phyloP scores from a whole-genome alignment of 2,329 filamentous ascomycete genomes.

The Botryosphaeria dothidea region DNA sequence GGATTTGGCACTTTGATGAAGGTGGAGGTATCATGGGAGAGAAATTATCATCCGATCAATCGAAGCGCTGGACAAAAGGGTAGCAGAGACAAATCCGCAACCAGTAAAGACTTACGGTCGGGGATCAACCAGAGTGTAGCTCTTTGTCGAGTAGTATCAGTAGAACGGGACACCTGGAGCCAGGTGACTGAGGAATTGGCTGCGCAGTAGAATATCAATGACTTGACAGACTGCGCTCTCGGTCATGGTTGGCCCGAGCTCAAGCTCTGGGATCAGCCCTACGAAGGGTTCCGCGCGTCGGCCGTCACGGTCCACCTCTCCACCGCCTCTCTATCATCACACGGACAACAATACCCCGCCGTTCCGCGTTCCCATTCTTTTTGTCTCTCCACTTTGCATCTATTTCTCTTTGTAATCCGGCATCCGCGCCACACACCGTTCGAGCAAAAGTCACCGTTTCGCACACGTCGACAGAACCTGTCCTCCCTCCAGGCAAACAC shows the following conservation, averaged over 20 bases:
- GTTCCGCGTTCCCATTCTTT: not conserved
- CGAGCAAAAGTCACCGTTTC: not conserved
- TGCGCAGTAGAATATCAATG: too few relatives aligned
- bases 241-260: conserved; percentile 11
- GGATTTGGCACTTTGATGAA: conserved; percentile 38
- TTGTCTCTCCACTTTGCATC: not conserved
- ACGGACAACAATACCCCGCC: not conserved
- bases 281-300: not conserved
- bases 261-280: conserved; percentile 13
- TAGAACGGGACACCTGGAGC: too few relatives aligned
- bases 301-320: conserved; percentile 8
- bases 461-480: too few relatives aligned
- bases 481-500: not conserved
- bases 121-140: too few relatives aligned
- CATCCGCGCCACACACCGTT: not conserved
- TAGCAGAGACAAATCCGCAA: too few relatives aligned
- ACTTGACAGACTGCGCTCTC: too few relatives aligned
- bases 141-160: too few relatives aligned
- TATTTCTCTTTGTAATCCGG: conserved; percentile 1
- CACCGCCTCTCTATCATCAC: conserved; percentile 12
- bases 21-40: too few relatives aligned
- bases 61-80: too few relatives aligned
- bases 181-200: too few relatives aligned
- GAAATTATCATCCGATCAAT: too few relatives aligned
- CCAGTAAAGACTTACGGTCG: too few relatives aligned